Conservation (phyloP, 805 yeast genomes). For the Schwanniomyces yamadae region DNA sequence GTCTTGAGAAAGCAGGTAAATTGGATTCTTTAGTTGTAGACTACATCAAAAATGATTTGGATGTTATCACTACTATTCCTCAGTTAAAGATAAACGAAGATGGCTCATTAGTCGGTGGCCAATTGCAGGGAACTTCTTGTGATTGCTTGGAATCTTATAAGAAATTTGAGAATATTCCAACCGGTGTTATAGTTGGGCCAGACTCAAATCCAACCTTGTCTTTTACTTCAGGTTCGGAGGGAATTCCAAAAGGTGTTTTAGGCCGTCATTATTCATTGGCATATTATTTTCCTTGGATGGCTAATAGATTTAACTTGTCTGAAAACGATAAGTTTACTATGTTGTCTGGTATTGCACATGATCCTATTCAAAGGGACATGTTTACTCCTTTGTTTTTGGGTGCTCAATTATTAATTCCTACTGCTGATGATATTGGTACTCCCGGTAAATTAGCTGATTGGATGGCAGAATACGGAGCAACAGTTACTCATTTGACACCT, state of each 20-base stretch:
- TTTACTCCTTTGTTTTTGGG: constrained; percentile 97
- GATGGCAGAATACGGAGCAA: constrained; percentile 89
- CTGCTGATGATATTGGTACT: constrained; percentile 96
- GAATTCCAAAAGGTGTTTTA: constrained; percentile 96
- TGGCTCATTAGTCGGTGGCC: constrained; percentile 69
- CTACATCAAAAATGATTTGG: constrained; percentile 70
- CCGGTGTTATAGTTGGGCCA: constrained; percentile 94
- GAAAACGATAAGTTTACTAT: constrained; percentile 88
- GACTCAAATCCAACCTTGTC: constrained; percentile 96
- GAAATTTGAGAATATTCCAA: constrained; percentile 51
- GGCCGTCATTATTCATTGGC: constrained; percentile 98
- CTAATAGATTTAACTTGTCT: constrained; percentile 73
- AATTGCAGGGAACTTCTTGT: constrained; percentile 16
- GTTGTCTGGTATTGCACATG: constrained; percentile 99
- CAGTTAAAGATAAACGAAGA: constrained; percentile 74
- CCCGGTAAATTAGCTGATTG: constrained; percentile 97
- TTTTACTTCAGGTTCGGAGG: constrained; percentile 97
- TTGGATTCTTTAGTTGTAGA: constrained; percentile 76
- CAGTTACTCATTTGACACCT: constrained; percentile 97
- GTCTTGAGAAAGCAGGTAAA: constrained; percentile 84
- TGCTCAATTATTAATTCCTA: constrained; percentile 89
- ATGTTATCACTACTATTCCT: constrained; percentile 71
- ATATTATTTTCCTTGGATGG: constrained; percentile 99
- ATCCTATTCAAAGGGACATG: constrained; percentile 98
- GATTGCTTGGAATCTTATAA: constrained; percentile 55